Percentiles rank a stretch among this genome's conserved stretches.
These are phyloP conservation scores for Cercospora sesami DNA, from an alignment of 2,329 filamentous ascomycete genomes.

Conservation along the genomic window DNA sequence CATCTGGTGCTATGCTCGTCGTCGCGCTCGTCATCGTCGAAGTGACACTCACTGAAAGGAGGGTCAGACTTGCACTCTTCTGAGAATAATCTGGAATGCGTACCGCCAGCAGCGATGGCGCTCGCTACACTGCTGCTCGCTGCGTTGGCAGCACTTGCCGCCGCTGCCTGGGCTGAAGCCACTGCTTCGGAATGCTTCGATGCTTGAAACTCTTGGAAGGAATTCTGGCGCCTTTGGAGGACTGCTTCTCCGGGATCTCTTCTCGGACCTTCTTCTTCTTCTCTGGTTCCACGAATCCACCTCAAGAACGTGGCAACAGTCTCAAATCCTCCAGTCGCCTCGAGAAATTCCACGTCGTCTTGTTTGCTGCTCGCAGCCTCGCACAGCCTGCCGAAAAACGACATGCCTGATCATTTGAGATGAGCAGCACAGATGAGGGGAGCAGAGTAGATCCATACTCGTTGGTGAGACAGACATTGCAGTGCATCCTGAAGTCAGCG, in stretches of 20 bases:
- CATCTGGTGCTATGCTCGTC: not conserved
- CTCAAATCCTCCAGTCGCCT: not conserved
- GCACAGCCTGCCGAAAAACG: not conserved
- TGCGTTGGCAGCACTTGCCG: not conserved
- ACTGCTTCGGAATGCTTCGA: not conserved
- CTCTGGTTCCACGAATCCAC: not conserved
- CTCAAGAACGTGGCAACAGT: not conserved
- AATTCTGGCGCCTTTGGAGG: not conserved
- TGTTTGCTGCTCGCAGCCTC: not conserved
- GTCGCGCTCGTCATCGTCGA: not conserved
- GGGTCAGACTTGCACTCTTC: not conserved
- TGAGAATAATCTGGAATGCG: not conserved
- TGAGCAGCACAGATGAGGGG: not conserved
- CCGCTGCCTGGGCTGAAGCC: not conserved
- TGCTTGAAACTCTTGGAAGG: conserved; percentile 1
- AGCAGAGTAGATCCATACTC: conserved; percentile 10
- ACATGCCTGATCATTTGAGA: not conserved
- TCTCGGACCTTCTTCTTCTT: not conserved
- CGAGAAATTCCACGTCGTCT: not conserved
- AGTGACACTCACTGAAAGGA: not conserved
- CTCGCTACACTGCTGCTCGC: not conserved
- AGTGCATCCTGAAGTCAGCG: conserved; percentile 8
- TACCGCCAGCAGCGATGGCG: not conserved
- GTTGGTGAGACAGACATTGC: not conserved
- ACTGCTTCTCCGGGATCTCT: not conserved